These are phyloP conservation scores for Thecaphora thlaspeos DNA, from an alignment of 1,284 basidiomycete genomes.

Conservation along the genomic window DNA sequence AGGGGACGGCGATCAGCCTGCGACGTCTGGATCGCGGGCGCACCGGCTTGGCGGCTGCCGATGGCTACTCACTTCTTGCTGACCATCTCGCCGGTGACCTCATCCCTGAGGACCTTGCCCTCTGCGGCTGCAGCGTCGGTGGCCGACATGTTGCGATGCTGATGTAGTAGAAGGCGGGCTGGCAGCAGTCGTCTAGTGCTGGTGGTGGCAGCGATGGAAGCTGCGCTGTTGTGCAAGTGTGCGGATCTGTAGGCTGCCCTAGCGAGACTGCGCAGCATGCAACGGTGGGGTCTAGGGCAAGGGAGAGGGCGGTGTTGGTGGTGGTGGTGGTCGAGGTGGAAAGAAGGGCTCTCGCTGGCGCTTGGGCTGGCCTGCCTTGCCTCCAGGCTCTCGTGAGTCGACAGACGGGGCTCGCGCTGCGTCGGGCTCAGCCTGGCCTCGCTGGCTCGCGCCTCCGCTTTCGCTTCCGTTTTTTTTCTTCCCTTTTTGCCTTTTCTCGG, in stretches of 20 bases:
- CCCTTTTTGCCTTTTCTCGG: too few species aligned
- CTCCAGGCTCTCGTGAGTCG: too few species aligned
- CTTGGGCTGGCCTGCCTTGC: too few species aligned
- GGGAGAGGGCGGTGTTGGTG: too few species aligned
- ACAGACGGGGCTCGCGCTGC: too few species aligned
- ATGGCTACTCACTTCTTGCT: slow-evolving; percentile 53
- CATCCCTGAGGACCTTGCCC: slow-evolving; percentile 52
- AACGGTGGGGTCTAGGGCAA: too few species aligned
- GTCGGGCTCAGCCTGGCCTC: too few species aligned
- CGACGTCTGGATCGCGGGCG: too few species aligned
- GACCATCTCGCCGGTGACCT: slow-evolving; percentile 56
- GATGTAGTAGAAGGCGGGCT: background rate
- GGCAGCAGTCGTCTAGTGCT: background rate
- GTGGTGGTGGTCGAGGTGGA: background rate
- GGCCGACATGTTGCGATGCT: slow-evolving; percentile 26
- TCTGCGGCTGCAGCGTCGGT: slow-evolving; percentile 30
- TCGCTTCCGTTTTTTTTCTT: too few species aligned
- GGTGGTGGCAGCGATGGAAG: background rate
- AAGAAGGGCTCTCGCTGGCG: background rate
- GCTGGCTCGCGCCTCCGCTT: too few species aligned
- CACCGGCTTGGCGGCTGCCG: too few species aligned
- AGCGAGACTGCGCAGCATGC: too few species aligned
- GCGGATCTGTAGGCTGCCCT: background rate
- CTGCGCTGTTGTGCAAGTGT: background rate
- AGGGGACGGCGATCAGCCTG: background rate